Base-by-base conservation (phyloP, 495 filamentous ascomycete genomes). In the Aeminium ludgeri region DNA sequence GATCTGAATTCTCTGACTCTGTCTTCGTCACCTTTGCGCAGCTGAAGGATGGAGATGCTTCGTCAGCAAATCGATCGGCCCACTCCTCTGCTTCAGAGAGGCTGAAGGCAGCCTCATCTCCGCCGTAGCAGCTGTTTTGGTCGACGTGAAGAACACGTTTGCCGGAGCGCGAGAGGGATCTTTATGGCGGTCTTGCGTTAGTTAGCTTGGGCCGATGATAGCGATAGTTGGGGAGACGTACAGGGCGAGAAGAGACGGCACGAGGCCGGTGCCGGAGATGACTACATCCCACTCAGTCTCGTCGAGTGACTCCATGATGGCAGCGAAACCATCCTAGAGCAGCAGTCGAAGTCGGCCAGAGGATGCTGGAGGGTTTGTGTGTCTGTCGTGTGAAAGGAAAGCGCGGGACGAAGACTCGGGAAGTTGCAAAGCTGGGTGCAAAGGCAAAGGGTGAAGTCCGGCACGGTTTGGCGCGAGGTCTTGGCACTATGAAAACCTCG, bases 121-220 rank as follows among this genome's bases (percentile, higher is more conserved):
- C 78, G 46, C 89, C 89, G 61, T 97, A 97, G 62, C 80, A 92
- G 43, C 71, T 64, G 57, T 93, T 89, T 33, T 68, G 66, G 53
- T 97, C 89, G 57, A 94, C 59, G 52, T 97, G 91, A 27, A 96
- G 73, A 38, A 97, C 73, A 45, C 82, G 86, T 65, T 92, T 93
- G 49, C 75, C 74, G 25, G 86, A 89, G 50, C 91, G 78, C 43
- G 86, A 92, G 45, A 96, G 74, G 42, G 89, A 80, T 68, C 87
- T 94, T 75, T 54, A 56, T 55, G 54, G 63, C 53, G 52, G 60
- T 61, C 71, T 50, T 75, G 55, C 51, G 70, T 77, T 68, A 76
- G 69, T 82, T 72, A 80, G 77, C 64, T 33, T 36, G 44, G 41
- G 56, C 46, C 30, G 33, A 41, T 20, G 48, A 51, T 34, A 30